phyloP scores from a whole-genome alignment of 495 filamentous ascomycete species.

The Eremomyces bilateralis region DNA sequence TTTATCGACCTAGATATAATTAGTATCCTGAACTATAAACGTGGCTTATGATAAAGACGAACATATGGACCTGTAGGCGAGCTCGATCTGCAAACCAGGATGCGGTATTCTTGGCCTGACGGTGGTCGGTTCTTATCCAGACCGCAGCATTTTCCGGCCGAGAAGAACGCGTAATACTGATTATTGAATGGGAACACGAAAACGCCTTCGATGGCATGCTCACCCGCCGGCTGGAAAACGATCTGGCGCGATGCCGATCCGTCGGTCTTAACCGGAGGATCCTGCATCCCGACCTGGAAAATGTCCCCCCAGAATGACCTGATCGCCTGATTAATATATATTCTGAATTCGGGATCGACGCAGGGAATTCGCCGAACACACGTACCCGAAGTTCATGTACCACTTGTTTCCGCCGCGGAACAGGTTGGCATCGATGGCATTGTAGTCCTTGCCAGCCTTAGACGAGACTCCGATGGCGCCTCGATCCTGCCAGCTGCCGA shows the following conservation, averaged over 20 bases:
- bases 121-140: too few relatives aligned
- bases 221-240: conserved; percentile 26
- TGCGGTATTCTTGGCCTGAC: neutral
- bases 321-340: too few relatives aligned
- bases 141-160: neutral
- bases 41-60: neutral
- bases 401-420: conserved; percentile 24
- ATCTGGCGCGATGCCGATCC: conserved; percentile 22
- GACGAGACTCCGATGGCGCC: conserved; percentile 30
- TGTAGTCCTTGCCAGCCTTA: conserved; percentile 27
- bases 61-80: neutral
- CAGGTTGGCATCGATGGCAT: conserved; percentile 50
- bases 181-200: too few relatives aligned
- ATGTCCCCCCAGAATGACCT: conserved; percentile 55
- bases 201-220: conserved; percentile 48
- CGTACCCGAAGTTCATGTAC: conserved; percentile 41
- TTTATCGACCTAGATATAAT: conserved; percentile 26
- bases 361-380: too few relatives aligned
- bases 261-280: conserved; percentile 20
- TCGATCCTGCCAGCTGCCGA: conserved; percentile 37
- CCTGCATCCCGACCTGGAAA: conserved; percentile 34
- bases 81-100: neutral
- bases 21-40: neutral
- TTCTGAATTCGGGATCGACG: too few relatives aligned
- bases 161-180: neutral